These are phyloP conservation scores for Eucalyptus marginata DNA, from an alignment of 345 rosid species.

Conservation along the genomic window DNA sequence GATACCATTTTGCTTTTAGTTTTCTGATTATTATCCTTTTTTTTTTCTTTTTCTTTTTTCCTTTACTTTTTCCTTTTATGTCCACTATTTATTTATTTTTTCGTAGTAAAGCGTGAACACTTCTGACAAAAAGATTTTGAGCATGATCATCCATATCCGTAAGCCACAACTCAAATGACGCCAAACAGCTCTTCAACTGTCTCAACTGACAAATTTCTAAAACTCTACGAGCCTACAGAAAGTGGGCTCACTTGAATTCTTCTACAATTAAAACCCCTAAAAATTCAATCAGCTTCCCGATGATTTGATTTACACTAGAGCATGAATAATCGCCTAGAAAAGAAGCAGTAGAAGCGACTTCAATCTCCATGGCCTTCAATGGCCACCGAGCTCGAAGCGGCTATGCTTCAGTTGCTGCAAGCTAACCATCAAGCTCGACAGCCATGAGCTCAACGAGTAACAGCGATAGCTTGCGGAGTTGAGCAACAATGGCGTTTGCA, in stretches of 20 bases:
- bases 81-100: not conserved
- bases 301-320: not conserved
- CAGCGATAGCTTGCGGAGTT: not conserved
- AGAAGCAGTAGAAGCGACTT: not conserved
- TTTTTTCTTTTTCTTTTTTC: no score
- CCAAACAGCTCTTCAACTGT: not conserved
- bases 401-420: no score
- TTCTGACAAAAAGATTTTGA: not conserved
- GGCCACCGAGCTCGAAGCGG: not conserved
- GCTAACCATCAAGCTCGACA: no score
- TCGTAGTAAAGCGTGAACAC: not conserved
- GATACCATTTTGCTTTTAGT: not conserved
- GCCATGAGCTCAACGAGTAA: not conserved
- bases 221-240: not conserved
- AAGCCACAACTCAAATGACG: not conserved
- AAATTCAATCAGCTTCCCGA: not conserved
- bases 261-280: not conserved
- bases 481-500: not conserved
- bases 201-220: not conserved
- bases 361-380: not conserved
- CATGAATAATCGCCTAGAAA: not conserved
- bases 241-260: not conserved
- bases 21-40: not conserved
- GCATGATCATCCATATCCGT: not conserved
- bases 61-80: not conserved